Percentiles rank a stretch among this genome's conserved stretches.
Conservation (phyloP, 331 rosid genomes). For the Quercus tomentella region DNA sequence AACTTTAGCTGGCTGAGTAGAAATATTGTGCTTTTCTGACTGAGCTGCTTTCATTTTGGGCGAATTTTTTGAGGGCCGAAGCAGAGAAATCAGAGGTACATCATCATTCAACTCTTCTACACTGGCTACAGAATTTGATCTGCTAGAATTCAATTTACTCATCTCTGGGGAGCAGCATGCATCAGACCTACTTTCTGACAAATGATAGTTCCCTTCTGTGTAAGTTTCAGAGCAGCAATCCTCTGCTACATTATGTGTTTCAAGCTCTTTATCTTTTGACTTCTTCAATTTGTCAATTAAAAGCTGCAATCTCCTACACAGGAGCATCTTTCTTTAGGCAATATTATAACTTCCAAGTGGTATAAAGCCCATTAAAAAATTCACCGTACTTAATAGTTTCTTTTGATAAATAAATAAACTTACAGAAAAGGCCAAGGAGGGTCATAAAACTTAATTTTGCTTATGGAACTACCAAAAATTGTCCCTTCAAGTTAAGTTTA, state of each 20-base stretch:
- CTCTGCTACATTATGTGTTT: constrained; percentile 32
- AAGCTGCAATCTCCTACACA: constrained; percentile 69
- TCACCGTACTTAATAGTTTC: neutral
- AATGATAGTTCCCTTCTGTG: constrained; percentile 48
- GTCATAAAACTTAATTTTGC: neutral
- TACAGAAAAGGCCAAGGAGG: neutral
- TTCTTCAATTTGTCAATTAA: constrained; percentile 59
- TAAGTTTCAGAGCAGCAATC: constrained; percentile 83
- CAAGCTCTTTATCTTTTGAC: constrained; percentile 30
- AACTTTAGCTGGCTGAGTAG: constrained; percentile 20
- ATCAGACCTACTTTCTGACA: constrained; percentile 38
- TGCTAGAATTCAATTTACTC: constrained; percentile 23
- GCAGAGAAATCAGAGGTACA: constrained; percentile 41
- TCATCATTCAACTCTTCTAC: constrained; percentile 51
- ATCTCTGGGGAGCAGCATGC: constrained; percentile 37
- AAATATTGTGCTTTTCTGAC: constrained; percentile 25
- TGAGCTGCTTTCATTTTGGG: constrained; percentile 34
- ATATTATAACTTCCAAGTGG: neutral
- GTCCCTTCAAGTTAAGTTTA: neutral
- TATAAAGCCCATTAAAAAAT: neutral
- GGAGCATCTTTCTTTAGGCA: constrained; percentile 20
- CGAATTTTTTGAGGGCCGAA: constrained; percentile 40
- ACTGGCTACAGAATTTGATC: constrained; percentile 29
- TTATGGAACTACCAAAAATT: neutral
- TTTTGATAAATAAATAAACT: neutral